Evolutionary conservation across 345 rosid genomes (phyloP), one percentile per base, ranked within the genome.

Genomic region (Citrus hindsii): DNA sequence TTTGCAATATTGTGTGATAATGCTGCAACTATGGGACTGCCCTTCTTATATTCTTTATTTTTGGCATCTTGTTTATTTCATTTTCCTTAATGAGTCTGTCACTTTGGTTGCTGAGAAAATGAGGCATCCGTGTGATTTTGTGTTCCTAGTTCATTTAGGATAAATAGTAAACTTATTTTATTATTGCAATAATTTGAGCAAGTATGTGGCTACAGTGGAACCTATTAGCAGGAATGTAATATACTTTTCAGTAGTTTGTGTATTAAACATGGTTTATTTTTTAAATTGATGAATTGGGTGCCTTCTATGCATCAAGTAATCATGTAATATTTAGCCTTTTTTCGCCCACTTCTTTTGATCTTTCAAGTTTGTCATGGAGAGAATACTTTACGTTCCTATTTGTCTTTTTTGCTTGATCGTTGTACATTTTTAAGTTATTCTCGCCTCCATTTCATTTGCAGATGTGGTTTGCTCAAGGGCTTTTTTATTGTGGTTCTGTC

Each of bases 401-500:
- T 42, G 27, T 40, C 77, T 25, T 4, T 61, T 74, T 37, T 38
- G 25, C 9, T 22, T 73, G 66, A 48, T 3, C 14, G 6, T 55
- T 71, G 25, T 55, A 58, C 48, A 35, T 35, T 35, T 35, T 35
- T 5, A 72, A 53, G 27, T 32, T 21, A 66, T 65, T 48, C 77
- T 64, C 56, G 18, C 24, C 2, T 10, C 24, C 76, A 6, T 68
- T 18, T 64, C 8, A 10, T 77, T 79, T 53, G 73, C 66, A 56
- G 65, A 77, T 69, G 65, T 71, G 80, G 55, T 83, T 78, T 53
- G 67, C 87, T 69, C 96, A 89, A 94, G 94, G 85, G 80, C 60
- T 77, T 83, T 68, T 48, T 85, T 69, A 71, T 88, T 81, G 82
- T 87, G 84, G 84, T 91, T 75, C 86, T 91, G 42, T 88, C 87